These are phyloP conservation scores for Citrus australasica DNA, from an alignment of 345 rosid species.

Conservation along the genomic window DNA sequence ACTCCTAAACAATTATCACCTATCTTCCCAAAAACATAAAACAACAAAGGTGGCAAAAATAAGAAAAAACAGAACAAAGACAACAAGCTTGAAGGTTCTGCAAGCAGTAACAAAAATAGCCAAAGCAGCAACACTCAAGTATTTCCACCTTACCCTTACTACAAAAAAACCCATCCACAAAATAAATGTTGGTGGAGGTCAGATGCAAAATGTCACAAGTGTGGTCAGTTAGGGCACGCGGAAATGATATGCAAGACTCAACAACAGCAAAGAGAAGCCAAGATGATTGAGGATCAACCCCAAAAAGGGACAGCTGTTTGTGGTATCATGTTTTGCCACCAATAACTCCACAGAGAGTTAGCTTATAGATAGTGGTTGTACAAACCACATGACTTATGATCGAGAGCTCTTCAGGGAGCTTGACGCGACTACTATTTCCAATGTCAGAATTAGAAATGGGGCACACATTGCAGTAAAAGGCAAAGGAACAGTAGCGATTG, in stretches of 20 bases:
- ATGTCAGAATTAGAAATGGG: not conserved
- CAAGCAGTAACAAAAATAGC: not conserved
- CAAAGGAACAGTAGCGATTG: not conserved
- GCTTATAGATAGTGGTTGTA: slow-evolving; percentile 5
- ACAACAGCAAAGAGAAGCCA: slow-evolving; percentile 1
- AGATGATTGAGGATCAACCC: not conserved
- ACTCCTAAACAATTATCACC: no score
- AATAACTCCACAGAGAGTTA: not conserved
- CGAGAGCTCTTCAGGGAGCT: not conserved
- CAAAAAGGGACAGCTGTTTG: not conserved
- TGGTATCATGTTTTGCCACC: not conserved
- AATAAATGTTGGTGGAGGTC: slow-evolving; percentile 16
- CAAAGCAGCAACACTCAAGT: not conserved
- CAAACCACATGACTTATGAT: not conserved
- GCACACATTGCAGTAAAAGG: not conserved
- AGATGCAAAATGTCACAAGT: not conserved
- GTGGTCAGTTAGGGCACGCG: not conserved
- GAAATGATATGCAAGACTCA: slow-evolving; percentile 2
- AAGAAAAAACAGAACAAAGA: not conserved
- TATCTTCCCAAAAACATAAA: not conserved
- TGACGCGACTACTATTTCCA: not conserved
- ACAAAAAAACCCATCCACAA: slow-evolving; percentile 7
- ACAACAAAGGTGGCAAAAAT: not conserved
- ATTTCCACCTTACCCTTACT: not conserved
- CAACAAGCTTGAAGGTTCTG: not conserved